Base-by-base conservation (phyloP, 805 yeast genomes). In the Millerozyma acaciae region DNA sequence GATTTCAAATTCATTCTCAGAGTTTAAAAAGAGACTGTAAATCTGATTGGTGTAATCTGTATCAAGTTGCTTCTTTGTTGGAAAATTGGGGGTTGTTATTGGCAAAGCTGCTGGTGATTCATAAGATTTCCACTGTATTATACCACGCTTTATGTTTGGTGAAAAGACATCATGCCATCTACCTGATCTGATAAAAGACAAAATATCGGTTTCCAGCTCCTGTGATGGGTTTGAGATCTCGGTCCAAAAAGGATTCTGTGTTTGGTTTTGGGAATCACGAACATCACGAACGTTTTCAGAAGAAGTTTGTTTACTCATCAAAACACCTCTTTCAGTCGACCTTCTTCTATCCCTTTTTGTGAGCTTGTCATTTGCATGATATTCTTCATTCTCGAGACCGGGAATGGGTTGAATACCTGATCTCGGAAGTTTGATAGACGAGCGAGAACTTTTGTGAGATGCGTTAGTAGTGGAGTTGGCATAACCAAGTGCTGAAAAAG, bases 31-130 rank as follows among this genome's bases (percentile, higher is more conserved):
- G 2, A 88, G 81, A 16, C 84, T 84, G 52, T 93, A 94, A n/a
- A 82, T 79, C 45, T 89, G 84, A 46, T 86, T 80, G 1, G 84
- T 76, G 55, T 80, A 90, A 40, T 84, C 80, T 3, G 70, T 68
- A 30, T 80, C 76, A 52, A 89, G 79, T 37, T 85, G 88, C 4
- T 68, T 65, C 8, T 68, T 60, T 0, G 80, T 56, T 0, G 97
- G 97, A 47, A 89, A 89, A 7, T 81, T 69, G 2, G 83, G 76
- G 0, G 94, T 78, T 2, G 87, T 78, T 0, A 85, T 64, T 0
- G 99, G 99, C 16, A 93, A 64, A 5, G 95, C 82, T 0, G 97
- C 97, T 0, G 99, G 99, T 0, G 96, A 78, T 9, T 88, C 81
- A 33, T 94, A 68, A 0, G 97, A 89, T 33, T 86, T 75, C 99